Evolutionary conservation across 805 yeast species (phyloP).

Genomic region (Tetrapisispora pingtungensis): DNA sequence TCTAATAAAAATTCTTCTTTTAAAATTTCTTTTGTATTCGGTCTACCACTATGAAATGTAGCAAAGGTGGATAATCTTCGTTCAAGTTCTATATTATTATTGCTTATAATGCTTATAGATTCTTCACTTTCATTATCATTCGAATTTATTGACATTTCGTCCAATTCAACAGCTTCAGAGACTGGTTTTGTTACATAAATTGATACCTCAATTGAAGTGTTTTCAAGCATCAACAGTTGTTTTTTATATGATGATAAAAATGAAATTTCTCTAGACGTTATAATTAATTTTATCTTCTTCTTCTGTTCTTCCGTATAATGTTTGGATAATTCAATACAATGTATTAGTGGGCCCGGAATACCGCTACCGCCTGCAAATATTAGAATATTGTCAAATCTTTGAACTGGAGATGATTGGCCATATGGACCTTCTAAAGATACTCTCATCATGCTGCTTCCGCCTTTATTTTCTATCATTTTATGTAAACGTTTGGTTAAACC

Average conservation of each 20-base stretch:
- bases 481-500: conserved; percentile 36
- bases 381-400: conserved; percentile 43
- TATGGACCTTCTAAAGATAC: conserved; percentile 60
- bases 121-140: conserved; percentile 1
- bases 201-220: conserved; percentile 10
- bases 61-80: conserved; percentile 19
- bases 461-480: conserved; percentile 22
- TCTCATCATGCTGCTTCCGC: conserved; percentile 24
- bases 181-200: conserved; percentile 12
- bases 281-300: conserved; percentile 9
- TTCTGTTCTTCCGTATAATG: background rate
- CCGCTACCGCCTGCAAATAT: conserved; percentile 71
- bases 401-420: conserved; percentile 42
- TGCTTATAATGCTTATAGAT: background rate
- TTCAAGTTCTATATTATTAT: background rate
- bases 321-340: conserved; percentile 32
- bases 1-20: conserved; percentile 27
- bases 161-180: background rate
- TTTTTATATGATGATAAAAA: conserved; percentile 14
- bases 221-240: conserved; percentile 11
- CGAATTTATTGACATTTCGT: background rate
- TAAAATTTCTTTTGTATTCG: conserved; percentile 35
- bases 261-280: conserved; percentile 10
- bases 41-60: conserved; percentile 37
- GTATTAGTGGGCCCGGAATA: conserved; percentile 48